Conservation (phyloP, 169 alveolate genomes). For the Plasmodium ovale region DNA sequence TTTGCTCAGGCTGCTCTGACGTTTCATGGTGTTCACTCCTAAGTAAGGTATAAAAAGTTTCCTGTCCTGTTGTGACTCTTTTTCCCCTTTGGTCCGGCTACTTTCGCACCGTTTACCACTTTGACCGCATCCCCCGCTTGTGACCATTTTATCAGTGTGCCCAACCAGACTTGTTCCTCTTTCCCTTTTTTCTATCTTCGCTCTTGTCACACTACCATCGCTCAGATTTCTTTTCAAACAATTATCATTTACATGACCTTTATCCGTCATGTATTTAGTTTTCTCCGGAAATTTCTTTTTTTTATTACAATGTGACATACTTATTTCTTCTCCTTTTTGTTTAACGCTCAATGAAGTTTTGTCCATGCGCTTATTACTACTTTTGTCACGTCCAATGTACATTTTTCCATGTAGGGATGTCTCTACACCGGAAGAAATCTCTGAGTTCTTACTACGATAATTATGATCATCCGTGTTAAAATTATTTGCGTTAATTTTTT, state of each 20-base stretch:
- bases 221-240: not conserved
- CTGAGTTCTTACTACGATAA: no score
- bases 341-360: no score
- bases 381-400: not conserved
- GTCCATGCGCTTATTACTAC: not conserved
- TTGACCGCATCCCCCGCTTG: not conserved
- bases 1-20: no score
- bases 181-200: not conserved
- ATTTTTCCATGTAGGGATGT: no score
- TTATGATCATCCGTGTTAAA: no score
- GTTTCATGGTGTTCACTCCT: not conserved
- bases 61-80: not conserved
- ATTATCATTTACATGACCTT: not conserved
- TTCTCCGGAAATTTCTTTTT: no score
- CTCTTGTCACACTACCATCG: not conserved
- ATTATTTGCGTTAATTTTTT: no score
- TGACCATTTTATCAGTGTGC: not conserved
- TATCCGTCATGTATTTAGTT: no score
- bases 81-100: not conserved
- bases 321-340: not conserved
- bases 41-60: slow-evolving; percentile 7
- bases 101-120: not conserved
- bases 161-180: not conserved
- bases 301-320: not conserved
- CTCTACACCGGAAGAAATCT: no score